phyloP scores from a whole-genome alignment of 345 rosid species.

The Heritiera fomes region DNA sequence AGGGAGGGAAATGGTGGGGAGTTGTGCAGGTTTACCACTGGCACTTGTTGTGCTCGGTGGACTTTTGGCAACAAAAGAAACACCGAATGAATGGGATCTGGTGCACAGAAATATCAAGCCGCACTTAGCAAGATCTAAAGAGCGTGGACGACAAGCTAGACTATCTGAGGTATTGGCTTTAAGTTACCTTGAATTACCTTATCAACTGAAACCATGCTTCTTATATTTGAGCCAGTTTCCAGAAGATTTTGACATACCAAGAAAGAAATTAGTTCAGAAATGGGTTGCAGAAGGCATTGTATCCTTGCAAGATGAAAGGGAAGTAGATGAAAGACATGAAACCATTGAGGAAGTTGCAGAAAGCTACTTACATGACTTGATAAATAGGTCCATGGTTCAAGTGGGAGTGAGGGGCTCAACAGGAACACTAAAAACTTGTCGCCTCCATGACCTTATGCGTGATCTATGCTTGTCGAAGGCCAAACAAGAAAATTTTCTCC shows the following conservation, averaged over 20 bases:
- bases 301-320: constrained; percentile 19
- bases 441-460: constrained; percentile 44
- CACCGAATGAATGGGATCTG: constrained; percentile 21
- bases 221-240: constrained; percentile 23
- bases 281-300: constrained; percentile 30
- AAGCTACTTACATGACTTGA: constrained; percentile 28
- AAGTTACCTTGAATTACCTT: constrained; percentile 26
- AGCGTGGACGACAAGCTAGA: constrained; percentile 16
- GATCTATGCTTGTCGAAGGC: constrained; percentile 37
- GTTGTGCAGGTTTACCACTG: constrained; percentile 39
- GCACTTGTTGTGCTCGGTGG: constrained; percentile 46
- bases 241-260: constrained; percentile 34
- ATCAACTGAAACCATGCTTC: constrained; percentile 27
- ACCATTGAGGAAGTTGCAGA: constrained; percentile 29
- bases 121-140: constrained; percentile 17
- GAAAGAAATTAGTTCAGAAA: constrained; percentile 34
- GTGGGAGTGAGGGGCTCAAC: constrained; percentile 26
- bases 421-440: constrained; percentile 39
- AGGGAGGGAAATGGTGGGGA: constrained; percentile 32
- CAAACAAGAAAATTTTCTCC: constrained; percentile 29
- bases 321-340: constrained; percentile 15
- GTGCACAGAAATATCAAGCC: constrained; percentile 25
- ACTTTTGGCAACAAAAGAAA: constrained; percentile 33
- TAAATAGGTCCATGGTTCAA: constrained; percentile 39
- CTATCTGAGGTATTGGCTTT: constrained; percentile 29